Evolutionary conservation across 2,329 filamentous ascomycete species (phyloP), one percentile per base, ranked within the genome.

Genomic region (Podosphaera fusca): DNA sequence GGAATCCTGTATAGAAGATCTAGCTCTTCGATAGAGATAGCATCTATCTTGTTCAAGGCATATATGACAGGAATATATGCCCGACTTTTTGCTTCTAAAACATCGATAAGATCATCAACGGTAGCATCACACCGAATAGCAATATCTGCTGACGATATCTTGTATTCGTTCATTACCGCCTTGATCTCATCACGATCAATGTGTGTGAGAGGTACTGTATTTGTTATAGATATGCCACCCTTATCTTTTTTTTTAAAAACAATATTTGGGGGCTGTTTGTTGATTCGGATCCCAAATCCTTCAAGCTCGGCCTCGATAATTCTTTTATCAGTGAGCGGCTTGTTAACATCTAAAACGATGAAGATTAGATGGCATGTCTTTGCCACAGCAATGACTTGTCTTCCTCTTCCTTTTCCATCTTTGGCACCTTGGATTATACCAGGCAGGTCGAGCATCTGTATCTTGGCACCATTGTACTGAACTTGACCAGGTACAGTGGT

Each of bases 181-280:
- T 87, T 94, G 75, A 98, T 95, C 74, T 98, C 92, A 67, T 94
- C 92, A 63, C 88, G 78, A 69, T 92, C 86, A 66, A 98, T 95
- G 71, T 98, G 87, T 31, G 84, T 84, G 63, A 98, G 75, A 4
- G 89, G 87, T 50, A 92, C 84, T 2, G 92, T 98, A 71, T 81
- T 92, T n/a, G 89, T 95, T 67, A 98, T 92, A 67, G 86, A 89
- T 67, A 98, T 81, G 40, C 92, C 92, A 64, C 92, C 92, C 73
- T 96, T 96, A 72, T 98, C 92, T 76, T 98, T 98, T 77, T 98
- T 98, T 73, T 84, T 94, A 76, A 95, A 95, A n/a, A 92, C 86
- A 66, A 98, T 98, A 69, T 98, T 98, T 46, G 92, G 92, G 33
- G 92, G 92, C 64, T 81, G 74, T 75, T 96, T 98, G 76, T 98